These are phyloP conservation scores for Brassica carinata DNA, from an alignment of 345 rosid genomes.

Conservation along the genomic window DNA sequence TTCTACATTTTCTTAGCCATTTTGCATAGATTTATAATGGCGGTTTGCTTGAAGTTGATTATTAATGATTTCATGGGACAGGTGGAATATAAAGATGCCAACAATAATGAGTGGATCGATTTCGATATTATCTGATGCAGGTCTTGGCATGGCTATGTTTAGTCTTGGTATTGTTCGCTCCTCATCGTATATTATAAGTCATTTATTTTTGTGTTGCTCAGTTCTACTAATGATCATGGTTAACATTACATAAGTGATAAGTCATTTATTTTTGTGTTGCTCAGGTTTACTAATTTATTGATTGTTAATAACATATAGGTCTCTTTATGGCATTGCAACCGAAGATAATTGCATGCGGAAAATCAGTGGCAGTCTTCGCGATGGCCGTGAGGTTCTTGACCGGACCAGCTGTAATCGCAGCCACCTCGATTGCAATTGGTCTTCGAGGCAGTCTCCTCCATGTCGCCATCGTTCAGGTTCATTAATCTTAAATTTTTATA, in stretches of 20 bases:
- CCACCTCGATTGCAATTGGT: constrained; percentile 78
- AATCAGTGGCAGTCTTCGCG: constrained; percentile 75
- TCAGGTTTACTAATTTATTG: background rate
- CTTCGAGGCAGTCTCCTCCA: constrained; percentile 73
- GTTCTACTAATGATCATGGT: background rate
- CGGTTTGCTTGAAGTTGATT: constrained; percentile 12
- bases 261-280: background rate
- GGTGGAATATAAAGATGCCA: constrained; percentile 83
- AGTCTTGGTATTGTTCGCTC: constrained; percentile 54
- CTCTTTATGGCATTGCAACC: constrained; percentile 89
- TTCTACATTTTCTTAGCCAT: background rate
- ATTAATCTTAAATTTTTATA: background rate
- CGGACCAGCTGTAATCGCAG: constrained; percentile 88
- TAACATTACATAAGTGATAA: background rate
- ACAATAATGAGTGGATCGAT: constrained; percentile 67
- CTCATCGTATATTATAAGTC: background rate
- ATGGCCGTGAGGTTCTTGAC: constrained; percentile 85
- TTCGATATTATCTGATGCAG: constrained; percentile 71
- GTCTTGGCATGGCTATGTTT: constrained; percentile 92
- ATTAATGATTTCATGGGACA: constrained; percentile 22
- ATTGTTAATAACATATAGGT: constrained; percentile 40
- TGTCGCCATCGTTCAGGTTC: constrained; percentile 75
- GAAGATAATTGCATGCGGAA: constrained; percentile 76
- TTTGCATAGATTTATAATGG: background rate
- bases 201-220: background rate